Percentiles rank a stretch among this genome's conserved stretches.
phyloP scores from a whole-genome alignment of 225 moss, liverwort and hornwort species.

The Polytrichum formosum region DNA sequence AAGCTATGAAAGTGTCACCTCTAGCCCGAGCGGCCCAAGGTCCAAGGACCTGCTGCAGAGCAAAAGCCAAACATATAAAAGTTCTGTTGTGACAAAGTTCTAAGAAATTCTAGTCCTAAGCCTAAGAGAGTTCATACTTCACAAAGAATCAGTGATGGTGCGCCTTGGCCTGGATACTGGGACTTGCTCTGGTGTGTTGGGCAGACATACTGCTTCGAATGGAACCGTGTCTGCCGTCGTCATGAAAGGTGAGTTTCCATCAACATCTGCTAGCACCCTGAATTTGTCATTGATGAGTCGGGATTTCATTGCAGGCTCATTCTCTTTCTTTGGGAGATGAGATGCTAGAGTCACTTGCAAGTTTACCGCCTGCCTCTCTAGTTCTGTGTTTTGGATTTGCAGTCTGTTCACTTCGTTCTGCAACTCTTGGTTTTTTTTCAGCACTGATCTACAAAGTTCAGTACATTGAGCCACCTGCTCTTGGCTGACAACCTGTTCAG shows the following conservation, averaged over 20 bases:
- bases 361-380: constrained; percentile 23
- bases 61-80: constrained; percentile 20
- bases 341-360: constrained; percentile 8
- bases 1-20: neutral
- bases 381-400: constrained; percentile 13
- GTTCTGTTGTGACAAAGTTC: constrained; percentile 4
- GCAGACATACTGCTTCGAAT: constrained; percentile 1
- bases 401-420: constrained; percentile 8
- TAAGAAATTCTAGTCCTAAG: neutral
- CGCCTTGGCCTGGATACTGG: constrained; percentile 14
- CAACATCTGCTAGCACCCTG: constrained; percentile 47
- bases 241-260: constrained; percentile 36
- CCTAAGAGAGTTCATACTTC: neutral
- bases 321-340: constrained; percentile 11
- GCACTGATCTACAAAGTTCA: constrained; percentile 41
- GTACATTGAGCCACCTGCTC: constrained; percentile 8
- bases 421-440: constrained; percentile 9
- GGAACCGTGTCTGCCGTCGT: constrained; percentile 12
- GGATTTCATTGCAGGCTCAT: constrained; percentile 9
- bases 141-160: constrained; percentile 11
- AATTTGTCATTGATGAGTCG: constrained; percentile 18
- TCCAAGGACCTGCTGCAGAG: constrained; percentile 38
- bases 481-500: constrained; percentile 11
- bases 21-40: constrained; percentile 40
- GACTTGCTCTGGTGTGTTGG: constrained; percentile 8